Conservation (phyloP, 305 asterid species). For the Solanum hybrid region DNA sequence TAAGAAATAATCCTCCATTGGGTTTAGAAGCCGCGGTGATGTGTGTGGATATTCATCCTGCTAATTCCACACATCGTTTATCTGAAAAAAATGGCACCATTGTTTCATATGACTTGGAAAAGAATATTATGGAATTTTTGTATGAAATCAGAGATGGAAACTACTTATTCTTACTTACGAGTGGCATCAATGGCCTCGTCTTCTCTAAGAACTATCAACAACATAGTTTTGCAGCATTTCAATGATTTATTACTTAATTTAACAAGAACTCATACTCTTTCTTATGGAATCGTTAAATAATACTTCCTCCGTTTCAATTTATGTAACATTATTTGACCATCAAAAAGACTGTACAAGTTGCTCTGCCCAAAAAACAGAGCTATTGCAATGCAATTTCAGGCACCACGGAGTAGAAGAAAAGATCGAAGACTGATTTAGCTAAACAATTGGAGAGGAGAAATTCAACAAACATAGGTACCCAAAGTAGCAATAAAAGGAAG, state of each 20-base stretch:
- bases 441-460: not conserved
- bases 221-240: not conserved
- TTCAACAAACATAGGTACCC: not conserved
- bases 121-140: not conserved
- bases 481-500: not conserved
- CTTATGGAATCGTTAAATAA: not conserved
- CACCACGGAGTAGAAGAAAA: not conserved
- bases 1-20: not conserved
- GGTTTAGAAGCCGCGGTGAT: not conserved
- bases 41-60: not conserved
- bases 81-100: not conserved
- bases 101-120: not conserved
- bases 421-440: not conserved
- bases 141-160: not conserved
- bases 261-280: not conserved
- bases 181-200: not conserved
- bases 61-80: not conserved
- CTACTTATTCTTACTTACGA: not conserved
- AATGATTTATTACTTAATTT: no score
- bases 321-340: not conserved
- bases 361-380: not conserved
- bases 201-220: not conserved
- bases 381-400: not conserved
- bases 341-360: not conserved
- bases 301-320: no score